phyloP scores from a whole-genome alignment of 75 land plant species.

The Pinus albicaulis region DNA sequence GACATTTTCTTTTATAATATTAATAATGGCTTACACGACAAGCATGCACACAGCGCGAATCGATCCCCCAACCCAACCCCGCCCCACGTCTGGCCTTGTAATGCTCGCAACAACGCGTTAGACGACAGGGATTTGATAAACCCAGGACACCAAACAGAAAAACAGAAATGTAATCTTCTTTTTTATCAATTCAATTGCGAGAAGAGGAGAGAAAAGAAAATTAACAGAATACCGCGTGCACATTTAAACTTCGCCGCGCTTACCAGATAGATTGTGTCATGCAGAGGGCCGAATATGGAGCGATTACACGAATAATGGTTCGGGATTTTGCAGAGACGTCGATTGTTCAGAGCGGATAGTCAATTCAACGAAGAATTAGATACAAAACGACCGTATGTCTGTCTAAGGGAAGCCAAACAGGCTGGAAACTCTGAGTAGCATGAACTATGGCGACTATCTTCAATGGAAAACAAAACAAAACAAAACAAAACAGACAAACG shows the following conservation, averaged over 20 bases:
- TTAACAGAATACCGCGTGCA: not conserved
- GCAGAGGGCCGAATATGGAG: not conserved
- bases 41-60: not conserved
- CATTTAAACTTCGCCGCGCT: not conserved
- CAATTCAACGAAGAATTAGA: no score
- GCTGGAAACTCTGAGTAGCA: not conserved
- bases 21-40: constrained; percentile 6
- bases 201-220: not conserved
- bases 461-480: not conserved
- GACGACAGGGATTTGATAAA: not conserved
- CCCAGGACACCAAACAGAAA: not conserved
- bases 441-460: not conserved
- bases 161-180: no score
- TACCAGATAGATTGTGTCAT: constrained; percentile 5
- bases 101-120: not conserved
- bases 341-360: no score
- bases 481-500: not conserved
- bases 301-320: not conserved
- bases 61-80: not conserved
- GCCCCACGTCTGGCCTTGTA: not conserved
- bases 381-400: no score
- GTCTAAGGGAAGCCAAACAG: no score
- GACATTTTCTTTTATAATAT: not conserved
- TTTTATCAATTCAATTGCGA: not conserved
- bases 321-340: not conserved